Evolutionary conservation across 495 filamentous ascomycete genomes (phyloP).

Genomic region (Sabuloglossum arenarium): DNA sequence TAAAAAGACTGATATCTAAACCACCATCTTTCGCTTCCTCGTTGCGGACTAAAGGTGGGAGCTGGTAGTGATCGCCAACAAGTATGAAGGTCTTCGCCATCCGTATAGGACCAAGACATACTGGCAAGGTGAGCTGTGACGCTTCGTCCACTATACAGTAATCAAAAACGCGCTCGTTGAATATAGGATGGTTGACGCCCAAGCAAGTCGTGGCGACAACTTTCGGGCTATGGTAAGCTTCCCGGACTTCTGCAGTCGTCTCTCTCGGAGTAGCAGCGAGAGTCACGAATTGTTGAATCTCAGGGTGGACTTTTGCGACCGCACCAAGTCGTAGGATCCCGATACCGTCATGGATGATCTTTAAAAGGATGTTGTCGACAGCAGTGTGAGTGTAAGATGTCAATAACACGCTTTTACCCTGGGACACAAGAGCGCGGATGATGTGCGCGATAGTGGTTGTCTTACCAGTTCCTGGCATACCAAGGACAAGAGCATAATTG

Average conservation of each 20-base stretch:
- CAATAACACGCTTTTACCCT: constrained; percentile 79
- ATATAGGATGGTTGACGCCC: constrained; percentile 71
- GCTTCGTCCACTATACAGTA: constrained; percentile 98
- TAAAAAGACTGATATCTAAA: constrained; percentile 84
- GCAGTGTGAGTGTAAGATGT: constrained; percentile 95
- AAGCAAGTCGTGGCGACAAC: constrained; percentile 91
- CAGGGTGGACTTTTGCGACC: constrained; percentile 61
- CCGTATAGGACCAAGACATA: constrained; percentile 80
- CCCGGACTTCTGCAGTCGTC: constrained; percentile 63
- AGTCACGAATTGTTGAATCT: constrained; percentile 65
- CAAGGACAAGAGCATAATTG: constrained; percentile 86
- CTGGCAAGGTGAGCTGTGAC: constrained; percentile 88
- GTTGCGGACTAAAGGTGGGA: constrained; percentile 87
- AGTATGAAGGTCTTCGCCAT: constrained; percentile 88
- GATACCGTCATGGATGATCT: constrained; percentile 60
- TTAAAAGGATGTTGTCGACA: constrained; percentile 91
- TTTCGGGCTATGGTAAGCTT: constrained; percentile 59
- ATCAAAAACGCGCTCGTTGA: constrained; percentile 78
- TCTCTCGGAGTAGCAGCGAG: constrained; percentile 47
- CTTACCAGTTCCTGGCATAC: constrained; percentile 96
- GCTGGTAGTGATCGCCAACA: constrained; percentile 88
- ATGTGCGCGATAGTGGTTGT: constrained; percentile 96
- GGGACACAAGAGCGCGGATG: constrained; percentile 70
- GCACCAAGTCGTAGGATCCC: constrained; percentile 69
- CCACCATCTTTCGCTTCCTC: constrained; percentile 69